phyloP scores from a whole-genome alignment of 208 protist genomes.

The Trypanosoma conorhini region DNA sequence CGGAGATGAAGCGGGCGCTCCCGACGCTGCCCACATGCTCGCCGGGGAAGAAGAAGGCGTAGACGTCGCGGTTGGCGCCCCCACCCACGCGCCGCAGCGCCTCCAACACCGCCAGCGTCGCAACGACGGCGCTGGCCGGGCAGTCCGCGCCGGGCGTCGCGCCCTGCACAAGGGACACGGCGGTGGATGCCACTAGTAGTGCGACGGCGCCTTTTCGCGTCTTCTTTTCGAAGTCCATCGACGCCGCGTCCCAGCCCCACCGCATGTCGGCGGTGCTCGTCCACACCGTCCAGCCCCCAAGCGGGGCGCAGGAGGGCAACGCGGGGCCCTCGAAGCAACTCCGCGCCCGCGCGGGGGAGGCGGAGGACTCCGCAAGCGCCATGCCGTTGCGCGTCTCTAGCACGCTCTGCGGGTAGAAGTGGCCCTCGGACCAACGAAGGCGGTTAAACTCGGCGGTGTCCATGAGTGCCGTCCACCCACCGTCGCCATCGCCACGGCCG shows the following conservation, averaged over 20 bases:
- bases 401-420: slow-evolving; percentile 21
- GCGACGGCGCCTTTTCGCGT: slow-evolving; percentile 28
- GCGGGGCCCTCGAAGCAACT: slow-evolving; percentile 12
- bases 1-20: slow-evolving; percentile 34
- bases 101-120: slow-evolving; percentile 30
- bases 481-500: neutral
- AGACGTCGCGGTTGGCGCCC: slow-evolving; percentile 17
- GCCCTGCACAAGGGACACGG: slow-evolving; percentile 24
- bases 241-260: slow-evolving; percentile 26
- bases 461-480: slow-evolving; percentile 19
- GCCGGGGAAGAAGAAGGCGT: slow-evolving; percentile 40
- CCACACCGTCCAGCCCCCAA: slow-evolving; percentile 38
- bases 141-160: slow-evolving; percentile 20
- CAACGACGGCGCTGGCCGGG: slow-evolving; percentile 32
- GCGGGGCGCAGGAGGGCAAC: slow-evolving; percentile 19
- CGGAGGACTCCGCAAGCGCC: neutral
- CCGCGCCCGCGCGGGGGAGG: neutral
- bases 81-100: slow-evolving; percentile 13
- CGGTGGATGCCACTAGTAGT: slow-evolving; percentile 27
- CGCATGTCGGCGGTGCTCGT: slow-evolving; percentile 22
- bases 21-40: slow-evolving; percentile 33
- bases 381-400: slow-evolving; percentile 29
- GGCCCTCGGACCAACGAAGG: slow-evolving; percentile 21
- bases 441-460: slow-evolving; percentile 28
- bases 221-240: slow-evolving; percentile 21